Conservation (phyloP, 2,329 filamentous ascomycete species). For the Orbilia quercus region DNA sequence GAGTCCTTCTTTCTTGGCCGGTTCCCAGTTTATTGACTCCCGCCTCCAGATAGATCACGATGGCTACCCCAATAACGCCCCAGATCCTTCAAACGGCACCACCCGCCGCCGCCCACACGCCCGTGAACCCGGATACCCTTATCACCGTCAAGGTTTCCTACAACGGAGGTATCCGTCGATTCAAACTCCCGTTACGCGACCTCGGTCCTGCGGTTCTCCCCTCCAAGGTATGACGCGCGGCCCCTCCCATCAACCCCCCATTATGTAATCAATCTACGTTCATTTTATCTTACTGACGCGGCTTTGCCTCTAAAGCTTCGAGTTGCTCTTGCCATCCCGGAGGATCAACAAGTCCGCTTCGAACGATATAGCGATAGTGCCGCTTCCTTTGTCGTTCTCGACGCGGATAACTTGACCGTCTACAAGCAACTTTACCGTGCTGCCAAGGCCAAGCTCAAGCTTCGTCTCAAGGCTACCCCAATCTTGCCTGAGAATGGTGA, state of each 20-base stretch:
- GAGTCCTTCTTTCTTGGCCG: constrained; percentile 2
- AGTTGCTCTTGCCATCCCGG: constrained; percentile 73
- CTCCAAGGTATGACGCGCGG: constrained; percentile 74
- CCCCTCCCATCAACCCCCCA: constrained; percentile 13
- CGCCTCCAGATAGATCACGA: constrained; percentile 38
- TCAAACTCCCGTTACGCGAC: constrained; percentile 90
- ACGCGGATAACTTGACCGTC: constrained; percentile 79
- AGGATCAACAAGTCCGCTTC: constrained; percentile 74
- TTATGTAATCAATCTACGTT: constrained; percentile 37
- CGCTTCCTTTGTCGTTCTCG: constrained; percentile 80
- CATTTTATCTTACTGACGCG: constrained; percentile 16
- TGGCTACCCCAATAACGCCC: constrained; percentile 38
- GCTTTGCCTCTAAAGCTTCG: constrained; percentile 71
- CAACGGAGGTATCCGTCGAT: constrained; percentile 79
- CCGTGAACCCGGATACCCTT: constrained; percentile 71
- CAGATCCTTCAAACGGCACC: constrained; percentile 45
- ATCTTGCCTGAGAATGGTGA: constrained; percentile 62
- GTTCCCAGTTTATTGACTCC: constrained; percentile 24
- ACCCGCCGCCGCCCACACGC: constrained; percentile 55
- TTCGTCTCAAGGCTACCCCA: constrained; percentile 81
- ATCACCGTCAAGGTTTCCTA: constrained; percentile 88
- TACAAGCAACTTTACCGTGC: constrained; percentile 98
- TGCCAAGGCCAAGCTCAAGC: constrained; percentile 97
- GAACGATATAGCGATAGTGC: constrained; percentile 97
- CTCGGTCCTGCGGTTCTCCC: constrained; percentile 79